phyloP scores from a whole-genome alignment of 2,329 filamentous ascomycete genomes.

The Gaeumannomyces tritici region DNA sequence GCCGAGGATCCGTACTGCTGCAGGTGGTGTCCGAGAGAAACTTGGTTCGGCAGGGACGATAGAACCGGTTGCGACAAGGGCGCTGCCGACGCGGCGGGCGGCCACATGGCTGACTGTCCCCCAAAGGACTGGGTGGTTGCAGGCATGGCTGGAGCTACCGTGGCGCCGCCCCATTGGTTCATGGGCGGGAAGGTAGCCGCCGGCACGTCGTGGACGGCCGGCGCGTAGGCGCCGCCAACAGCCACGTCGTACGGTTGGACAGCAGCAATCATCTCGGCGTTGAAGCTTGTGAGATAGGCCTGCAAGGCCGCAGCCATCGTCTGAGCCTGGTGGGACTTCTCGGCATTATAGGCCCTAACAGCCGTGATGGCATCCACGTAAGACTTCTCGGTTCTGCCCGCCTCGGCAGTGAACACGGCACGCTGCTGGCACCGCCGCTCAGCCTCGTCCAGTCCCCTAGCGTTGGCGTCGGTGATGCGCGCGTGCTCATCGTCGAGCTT shows the following conservation, averaged over 20 bases:
- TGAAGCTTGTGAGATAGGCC: constrained; percentile 31
- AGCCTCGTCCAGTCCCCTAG: constrained; percentile 53
- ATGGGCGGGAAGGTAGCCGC: constrained; percentile 6
- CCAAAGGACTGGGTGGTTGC: background rate
- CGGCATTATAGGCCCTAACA: constrained; percentile 22
- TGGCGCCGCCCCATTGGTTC: constrained; percentile 15
- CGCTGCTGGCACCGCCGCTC: constrained; percentile 47
- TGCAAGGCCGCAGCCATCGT: constrained; percentile 24
- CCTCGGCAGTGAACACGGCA: constrained; percentile 35
- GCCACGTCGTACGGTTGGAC: background rate
- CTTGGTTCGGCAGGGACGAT: constrained; percentile 8
- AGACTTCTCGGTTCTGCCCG: constrained; percentile 33
- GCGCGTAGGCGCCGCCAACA: background rate
- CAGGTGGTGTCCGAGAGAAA: background rate
- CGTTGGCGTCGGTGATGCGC: constrained; percentile 60
- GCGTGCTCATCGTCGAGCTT: constrained; percentile 66
- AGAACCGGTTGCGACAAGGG: constrained; percentile 22
- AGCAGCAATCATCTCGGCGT: constrained; percentile 22
- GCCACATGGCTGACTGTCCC: constrained; percentile 23
- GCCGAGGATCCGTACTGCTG: background rate
- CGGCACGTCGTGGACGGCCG: background rate
- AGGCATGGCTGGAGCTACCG: constrained; percentile 18
- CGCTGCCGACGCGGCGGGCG: constrained; percentile 17
- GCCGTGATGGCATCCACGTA: constrained; percentile 28
- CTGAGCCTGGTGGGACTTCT: constrained; percentile 29